Evolutionary conservation across 2,329 filamentous ascomycete genomes (phyloP).

Genomic region (Ascochyta viciae-villosae): DNA sequence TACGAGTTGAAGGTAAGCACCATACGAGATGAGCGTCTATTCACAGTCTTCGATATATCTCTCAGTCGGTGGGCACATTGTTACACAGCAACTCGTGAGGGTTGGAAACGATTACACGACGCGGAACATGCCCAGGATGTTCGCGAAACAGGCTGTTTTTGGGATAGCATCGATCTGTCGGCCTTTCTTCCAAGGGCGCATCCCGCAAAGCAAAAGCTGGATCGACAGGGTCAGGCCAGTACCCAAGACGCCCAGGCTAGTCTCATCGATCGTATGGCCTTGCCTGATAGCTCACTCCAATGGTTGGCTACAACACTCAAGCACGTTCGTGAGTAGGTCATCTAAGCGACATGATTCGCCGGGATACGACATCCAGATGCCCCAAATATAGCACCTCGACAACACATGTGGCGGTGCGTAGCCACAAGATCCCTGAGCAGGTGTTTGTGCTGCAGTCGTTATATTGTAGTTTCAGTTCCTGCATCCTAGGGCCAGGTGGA

Average conservation of each 20-base stretch:
- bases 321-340: conserved; percentile 3
- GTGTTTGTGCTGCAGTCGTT: not conserved
- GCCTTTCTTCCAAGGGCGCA: conserved; percentile 15
- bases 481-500: not conserved
- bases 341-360: not conserved
- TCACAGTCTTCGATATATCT: conserved; percentile 10
- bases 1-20: not conserved
- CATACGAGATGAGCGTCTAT: conserved; percentile 13
- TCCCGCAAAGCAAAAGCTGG: conserved; percentile 10
- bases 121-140: conserved; percentile 21
- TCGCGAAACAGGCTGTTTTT: conserved; percentile 32
- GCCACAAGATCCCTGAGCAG: not conserved
- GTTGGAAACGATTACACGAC: not conserved
- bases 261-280: conserved; percentile 29
- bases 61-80: conserved; percentile 32
- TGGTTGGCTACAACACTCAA: conserved; percentile 23
- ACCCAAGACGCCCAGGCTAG: conserved; percentile 29
- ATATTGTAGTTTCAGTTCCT: conserved; percentile 8
- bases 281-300: conserved; percentile 26
- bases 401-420: conserved; percentile 13
- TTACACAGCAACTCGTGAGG: conserved; percentile 2
- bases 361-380: not conserved
- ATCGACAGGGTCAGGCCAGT: conserved; percentile 32
- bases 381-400: conserved; percentile 3
- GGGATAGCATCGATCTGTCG: conserved; percentile 24